Base-by-base conservation (phyloP, 768 basidiomycete species). In the Epithele typhae region DNA sequence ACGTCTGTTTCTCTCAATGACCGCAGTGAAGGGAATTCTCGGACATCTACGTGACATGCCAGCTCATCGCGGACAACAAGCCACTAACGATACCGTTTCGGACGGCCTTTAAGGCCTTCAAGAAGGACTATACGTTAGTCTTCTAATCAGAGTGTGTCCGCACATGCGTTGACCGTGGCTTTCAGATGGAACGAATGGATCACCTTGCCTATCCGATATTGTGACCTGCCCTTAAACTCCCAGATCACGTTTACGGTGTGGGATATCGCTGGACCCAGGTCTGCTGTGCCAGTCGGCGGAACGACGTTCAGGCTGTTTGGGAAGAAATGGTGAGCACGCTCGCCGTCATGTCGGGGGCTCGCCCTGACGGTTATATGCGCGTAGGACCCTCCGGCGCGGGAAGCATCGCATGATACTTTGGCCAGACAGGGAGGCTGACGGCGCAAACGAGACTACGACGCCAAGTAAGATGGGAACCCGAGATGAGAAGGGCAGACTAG, bases 131-230 rank as follows among this genome's bases (percentile, higher is more conserved):
- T 59, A 82, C 73, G 90, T 91, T 52, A 49, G 82, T 41, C 3
- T 10, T 5, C 4, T 32, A 33, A 19, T 32, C 23, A 40, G 33
- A 21, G 11, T 17, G 9, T 3, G 7, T 19, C 21, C 12, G 9
- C 9, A 6, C 2, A 40, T 39, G 18, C 46, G 19, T 36, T 40
- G 37, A 27, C 43, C 19, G 12, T 49, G n/a, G 15, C 34, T 15
- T 21, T 6, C 39, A 92, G 87, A 23, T 99, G 95, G 95, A 97
- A 97, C 61, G 92, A 98, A 71, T 88, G 86, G 80, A 82, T 99
- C 33, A 84, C 87, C 0, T 69, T 98, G 10, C 95, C 95, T 0
- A 89, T 96, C 59, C 82, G 84, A 23, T 96, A 95, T 55, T 92
- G 92, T 51, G 93, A 96, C 61, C 72, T 99, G n/a, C 92, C 92